Percentiles rank a stretch among this genome's conserved stretches.
Conservation (phyloP, 768 basidiomycete genomes). For the Sistotremastrum niveocremeum region DNA sequence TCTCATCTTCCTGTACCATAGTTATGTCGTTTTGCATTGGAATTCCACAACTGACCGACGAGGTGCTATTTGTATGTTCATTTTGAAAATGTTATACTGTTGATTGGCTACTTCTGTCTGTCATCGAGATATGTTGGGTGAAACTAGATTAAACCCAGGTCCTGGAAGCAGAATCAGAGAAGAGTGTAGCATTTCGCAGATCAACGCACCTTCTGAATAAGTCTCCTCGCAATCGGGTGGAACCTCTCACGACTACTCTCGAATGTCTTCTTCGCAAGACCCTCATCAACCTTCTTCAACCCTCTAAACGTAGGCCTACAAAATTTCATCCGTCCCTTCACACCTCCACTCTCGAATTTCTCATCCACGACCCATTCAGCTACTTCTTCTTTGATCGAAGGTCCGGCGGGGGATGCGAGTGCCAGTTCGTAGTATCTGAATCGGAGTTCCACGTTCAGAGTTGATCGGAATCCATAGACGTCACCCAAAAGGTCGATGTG, state of each 20-base stretch:
- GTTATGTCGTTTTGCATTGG: no score
- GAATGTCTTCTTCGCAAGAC: conserved; percentile 41
- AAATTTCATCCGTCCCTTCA: conserved; percentile 81
- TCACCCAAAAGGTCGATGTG: conserved; percentile 48
- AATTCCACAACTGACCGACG: no score
- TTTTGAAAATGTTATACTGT: no score
- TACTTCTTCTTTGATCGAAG: conserved; percentile 38
- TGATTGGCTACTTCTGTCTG: no score
- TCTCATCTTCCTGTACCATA: no score
- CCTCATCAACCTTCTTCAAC: conserved; percentile 36
- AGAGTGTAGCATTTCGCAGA: background rate
- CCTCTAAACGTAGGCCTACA: conserved; percentile 56
- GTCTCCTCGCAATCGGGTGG: conserved; percentile 62
- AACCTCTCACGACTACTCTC: conserved; percentile 35
- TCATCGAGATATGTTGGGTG: background rate
- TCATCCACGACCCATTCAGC: conserved; percentile 56
- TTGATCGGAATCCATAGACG: conserved; percentile 35
- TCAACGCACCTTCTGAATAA: conserved; percentile 56
- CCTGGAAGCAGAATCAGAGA: background rate
- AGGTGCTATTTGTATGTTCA: no score
- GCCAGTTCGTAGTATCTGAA: conserved; percentile 67
- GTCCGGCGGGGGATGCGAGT: conserved; percentile 33
- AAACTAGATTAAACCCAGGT: background rate
- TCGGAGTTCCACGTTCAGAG: conserved; percentile 65
- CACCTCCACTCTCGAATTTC: conserved; percentile 34